Evolutionary conservation across 768 basidiomycete species (phyloP).

Genomic region (Boletus vinaceobasis): DNA sequence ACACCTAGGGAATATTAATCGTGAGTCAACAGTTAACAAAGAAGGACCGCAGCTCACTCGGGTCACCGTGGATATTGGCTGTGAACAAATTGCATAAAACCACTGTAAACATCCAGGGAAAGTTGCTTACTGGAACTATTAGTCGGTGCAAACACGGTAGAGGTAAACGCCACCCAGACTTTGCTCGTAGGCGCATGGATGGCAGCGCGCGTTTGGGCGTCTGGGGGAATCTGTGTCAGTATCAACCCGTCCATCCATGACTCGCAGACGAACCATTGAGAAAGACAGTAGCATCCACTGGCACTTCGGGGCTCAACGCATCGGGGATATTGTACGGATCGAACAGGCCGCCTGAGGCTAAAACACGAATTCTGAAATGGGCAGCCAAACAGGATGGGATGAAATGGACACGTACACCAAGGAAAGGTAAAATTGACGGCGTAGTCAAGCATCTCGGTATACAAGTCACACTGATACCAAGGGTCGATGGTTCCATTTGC

Average conservation of each 20-base stretch:
- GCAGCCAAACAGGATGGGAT: background rate
- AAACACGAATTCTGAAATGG: background rate
- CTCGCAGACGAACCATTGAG: background rate
- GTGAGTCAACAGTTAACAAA: background rate
- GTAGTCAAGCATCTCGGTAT: conserved; percentile 62
- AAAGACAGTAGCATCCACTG: background rate
- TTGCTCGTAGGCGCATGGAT: conserved; percentile 68
- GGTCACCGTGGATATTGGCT: conserved; percentile 22
- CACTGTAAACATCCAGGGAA: background rate
- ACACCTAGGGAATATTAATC: conserved; percentile 20
- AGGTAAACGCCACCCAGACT: conserved; percentile 34
- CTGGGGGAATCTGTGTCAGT: conserved; percentile 27
- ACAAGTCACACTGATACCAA: conserved; percentile 58
- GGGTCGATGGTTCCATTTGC: conserved; percentile 55
- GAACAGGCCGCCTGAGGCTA: conserved; percentile 29
- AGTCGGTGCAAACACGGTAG: conserved; percentile 21
- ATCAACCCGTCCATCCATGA: conserved; percentile 34
- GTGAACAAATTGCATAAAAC: background rate
- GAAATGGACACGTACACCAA: conserved; percentile 34
- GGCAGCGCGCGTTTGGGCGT: conserved; percentile 49
- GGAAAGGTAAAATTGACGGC: conserved; percentile 67
- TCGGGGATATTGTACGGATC: conserved; percentile 45
- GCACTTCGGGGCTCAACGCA: background rate
- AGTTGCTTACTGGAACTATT: conserved; percentile 9
- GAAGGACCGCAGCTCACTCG: conserved; percentile 25